Evolutionary conservation across 2,329 filamentous ascomycete species (phyloP).

Genomic region (Pestalotiopsis sp.): DNA sequence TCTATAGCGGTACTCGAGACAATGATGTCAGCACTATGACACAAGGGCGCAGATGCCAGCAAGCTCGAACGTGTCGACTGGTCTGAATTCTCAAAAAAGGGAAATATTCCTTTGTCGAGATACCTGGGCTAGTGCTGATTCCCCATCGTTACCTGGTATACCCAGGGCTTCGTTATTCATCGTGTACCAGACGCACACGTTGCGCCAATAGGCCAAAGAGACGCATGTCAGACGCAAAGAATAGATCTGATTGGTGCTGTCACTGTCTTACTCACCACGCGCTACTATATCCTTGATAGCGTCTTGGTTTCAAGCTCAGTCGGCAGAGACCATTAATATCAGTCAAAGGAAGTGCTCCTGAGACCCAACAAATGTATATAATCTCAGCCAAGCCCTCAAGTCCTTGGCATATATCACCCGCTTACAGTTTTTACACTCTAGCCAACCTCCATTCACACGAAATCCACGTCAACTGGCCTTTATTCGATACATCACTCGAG

Average conservation of each 20-base stretch:
- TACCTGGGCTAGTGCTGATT: no score
- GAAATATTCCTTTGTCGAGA: no score
- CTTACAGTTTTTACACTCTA: background rate
- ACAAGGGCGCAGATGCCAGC: background rate
- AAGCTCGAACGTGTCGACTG: no score
- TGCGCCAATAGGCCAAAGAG: no score
- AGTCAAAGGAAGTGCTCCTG: background rate
- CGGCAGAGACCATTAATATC: background rate
- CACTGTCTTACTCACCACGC: no score
- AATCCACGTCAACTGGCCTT: background rate
- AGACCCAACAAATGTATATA: background rate
- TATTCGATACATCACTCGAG: background rate
- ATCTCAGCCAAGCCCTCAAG: background rate
- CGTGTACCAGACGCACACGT: no score
- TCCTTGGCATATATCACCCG: background rate
- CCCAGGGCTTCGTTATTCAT: no score
- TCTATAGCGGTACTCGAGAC: background rate
- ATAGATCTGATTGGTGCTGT: no score
- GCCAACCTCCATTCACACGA: background rate
- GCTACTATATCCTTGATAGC: no score
- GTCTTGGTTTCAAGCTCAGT: background rate
- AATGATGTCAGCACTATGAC: background rate
- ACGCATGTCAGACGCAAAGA: no score
- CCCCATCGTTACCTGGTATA: no score
- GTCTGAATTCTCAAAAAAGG: no score